Evolutionary conservation across 345 rosid genomes (phyloP).

Genomic region (Salix arbutifolia): DNA sequence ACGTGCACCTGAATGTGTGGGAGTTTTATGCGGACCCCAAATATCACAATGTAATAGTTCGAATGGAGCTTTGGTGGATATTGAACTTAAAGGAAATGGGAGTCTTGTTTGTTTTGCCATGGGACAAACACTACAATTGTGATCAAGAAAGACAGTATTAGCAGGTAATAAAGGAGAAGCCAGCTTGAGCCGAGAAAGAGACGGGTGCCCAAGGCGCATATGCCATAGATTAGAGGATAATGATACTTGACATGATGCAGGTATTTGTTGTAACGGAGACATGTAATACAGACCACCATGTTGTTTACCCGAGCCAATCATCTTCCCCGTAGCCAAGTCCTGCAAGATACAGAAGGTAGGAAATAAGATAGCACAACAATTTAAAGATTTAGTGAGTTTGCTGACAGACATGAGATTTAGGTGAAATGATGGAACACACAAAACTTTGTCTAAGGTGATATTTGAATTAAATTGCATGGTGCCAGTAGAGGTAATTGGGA

Average conservation of each 20-base stretch:
- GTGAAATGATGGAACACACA: neutral
- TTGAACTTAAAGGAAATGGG: too few species aligned
- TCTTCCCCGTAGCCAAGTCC: neutral
- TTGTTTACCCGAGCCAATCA: neutral
- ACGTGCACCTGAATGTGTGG: neutral
- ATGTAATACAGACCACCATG: neutral
- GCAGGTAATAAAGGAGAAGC: neutral
- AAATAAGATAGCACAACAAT: neutral
- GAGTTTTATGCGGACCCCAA: neutral
- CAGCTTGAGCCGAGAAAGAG: neutral
- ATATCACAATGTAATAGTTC: neutral
- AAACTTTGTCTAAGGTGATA: neutral
- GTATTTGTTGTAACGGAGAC: neutral
- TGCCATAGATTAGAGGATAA: neutral
- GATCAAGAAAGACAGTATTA: neutral
- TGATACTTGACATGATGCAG: neutral
- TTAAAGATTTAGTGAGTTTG: neutral
- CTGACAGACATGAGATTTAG: constrained; percentile 4
- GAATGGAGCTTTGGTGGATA: neutral
- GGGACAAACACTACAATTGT: neutral
- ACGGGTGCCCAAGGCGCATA: neutral
- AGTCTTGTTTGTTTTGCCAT: too few species aligned
- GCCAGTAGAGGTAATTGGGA: too few species aligned
- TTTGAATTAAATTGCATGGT: too few species aligned
- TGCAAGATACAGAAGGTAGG: neutral